Base-by-base conservation (phyloP, 177 flowering plant species). In the Vitis hybrid region DNA sequence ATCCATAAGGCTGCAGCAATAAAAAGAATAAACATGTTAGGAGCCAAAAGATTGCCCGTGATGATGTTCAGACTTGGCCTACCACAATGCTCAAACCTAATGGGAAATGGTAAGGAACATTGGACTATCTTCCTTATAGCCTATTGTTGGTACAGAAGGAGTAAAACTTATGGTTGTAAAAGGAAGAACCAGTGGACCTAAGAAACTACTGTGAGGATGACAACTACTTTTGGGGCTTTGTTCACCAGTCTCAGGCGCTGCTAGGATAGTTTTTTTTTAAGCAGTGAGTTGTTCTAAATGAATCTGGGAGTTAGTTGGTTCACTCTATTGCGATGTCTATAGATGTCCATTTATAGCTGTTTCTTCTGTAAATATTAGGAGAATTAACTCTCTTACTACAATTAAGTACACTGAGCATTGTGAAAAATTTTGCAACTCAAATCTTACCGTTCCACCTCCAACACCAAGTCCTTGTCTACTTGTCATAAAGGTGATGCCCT, bases 381-480 rank as follows among this genome's bases (percentile, higher is more conserved):
- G 0, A 34, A 34, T 34, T 34, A 34, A 34, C 45, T 0, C 45
- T 34, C 45, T 34, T 34, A 34, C 45, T 34, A 34, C 45, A 6
- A 34, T 34, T 34, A 5, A 34, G 6, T 34, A 34, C 45, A 34
- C 45, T 34, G 45, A 34, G 45, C 45, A 34, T 34, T 0, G 57
- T 7, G 63, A 49, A 45, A 48, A 63, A 26, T 60, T 52, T 53
- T 22, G 68, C 49, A 80, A 66, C 5, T 62, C 13, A 14, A 19
- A 29, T 61, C 87, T 80, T 87, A 94, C 97, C 68, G 97, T 90
- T 76, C 97, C 98, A 70, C 99, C 99, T 52, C 94, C 90, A 75
- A 92, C 96, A 15, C 99, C 99, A 48, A 92, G 75, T 50, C 99
- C 99, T 83, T 94, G 99, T 74, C 99, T 87, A 66, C 99, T 92